These are phyloP conservation scores for Cutaneotrichosporon sp. DNA, from an alignment of 1,284 basidiomycete genomes.

Conservation along the genomic window DNA sequence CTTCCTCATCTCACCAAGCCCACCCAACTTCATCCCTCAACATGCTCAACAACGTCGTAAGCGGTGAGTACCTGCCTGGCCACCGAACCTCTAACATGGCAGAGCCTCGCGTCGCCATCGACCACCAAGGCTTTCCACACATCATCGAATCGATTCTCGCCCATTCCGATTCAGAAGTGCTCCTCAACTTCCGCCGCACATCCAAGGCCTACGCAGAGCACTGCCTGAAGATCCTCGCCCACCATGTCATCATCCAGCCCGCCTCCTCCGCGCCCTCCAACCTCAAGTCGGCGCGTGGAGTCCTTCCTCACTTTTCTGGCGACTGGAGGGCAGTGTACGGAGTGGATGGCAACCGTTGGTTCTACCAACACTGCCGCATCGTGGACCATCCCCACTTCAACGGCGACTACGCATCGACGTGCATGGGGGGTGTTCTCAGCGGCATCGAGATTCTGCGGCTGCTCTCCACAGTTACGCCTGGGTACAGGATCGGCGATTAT, in stretches of 20 bases:
- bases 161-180: background rate
- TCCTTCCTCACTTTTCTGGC: background rate
- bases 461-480: too few relatives aligned
- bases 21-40: too few relatives aligned
- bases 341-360: background rate
- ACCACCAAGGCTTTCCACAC: constrained; percentile 9
- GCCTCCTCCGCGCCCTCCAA: background rate
- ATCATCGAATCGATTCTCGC: background rate
- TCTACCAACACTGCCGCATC: background rate
- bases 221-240: background rate
- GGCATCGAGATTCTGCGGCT: background rate
- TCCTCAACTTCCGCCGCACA: background rate
- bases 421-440: too few relatives aligned
- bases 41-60: too few relatives aligned
- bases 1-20: too few relatives aligned
- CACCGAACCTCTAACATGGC: too few relatives aligned
- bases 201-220: background rate
- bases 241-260: background rate
- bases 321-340: background rate
- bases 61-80: too few relatives aligned
- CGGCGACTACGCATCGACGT: too few relatives aligned
- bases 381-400: background rate
- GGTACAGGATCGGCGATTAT: too few relatives aligned
- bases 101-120: too few relatives aligned
- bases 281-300: background rate